phyloP scores from a whole-genome alignment of 306 rosid genomes.

The Vigna unguiculata region DNA sequence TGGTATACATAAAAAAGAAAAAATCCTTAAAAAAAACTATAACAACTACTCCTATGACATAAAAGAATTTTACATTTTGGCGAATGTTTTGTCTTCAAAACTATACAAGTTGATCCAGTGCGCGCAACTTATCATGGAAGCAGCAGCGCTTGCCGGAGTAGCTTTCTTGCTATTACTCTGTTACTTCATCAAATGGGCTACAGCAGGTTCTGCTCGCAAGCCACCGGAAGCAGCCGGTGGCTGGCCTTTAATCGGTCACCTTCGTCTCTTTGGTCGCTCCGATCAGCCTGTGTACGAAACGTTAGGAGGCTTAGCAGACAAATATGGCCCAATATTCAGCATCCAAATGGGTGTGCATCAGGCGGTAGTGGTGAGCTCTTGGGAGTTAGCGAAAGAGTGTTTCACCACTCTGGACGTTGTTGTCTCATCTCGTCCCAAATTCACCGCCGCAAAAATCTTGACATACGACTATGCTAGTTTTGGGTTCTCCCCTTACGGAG shows the following conservation, averaged over 20 bases:
- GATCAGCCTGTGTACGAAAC: not conserved
- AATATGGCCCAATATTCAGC: conserved; percentile 14
- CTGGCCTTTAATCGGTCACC: conserved; percentile 22
- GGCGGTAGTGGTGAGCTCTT: conserved; percentile 2
- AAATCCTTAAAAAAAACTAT: too few species aligned
- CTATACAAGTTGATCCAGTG: not conserved
- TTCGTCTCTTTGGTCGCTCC: conserved; percentile 6
- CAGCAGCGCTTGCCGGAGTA: not conserved
- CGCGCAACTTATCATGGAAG: not conserved
- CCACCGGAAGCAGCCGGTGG: conserved; percentile 3
- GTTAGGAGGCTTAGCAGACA: conserved; percentile 20
- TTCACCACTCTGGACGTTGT: not conserved
- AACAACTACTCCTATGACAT: too few species aligned
- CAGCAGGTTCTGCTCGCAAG: not conserved
- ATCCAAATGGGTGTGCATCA: not conserved
- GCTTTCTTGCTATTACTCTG: not conserved
- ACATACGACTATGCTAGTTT: conserved; percentile 3
- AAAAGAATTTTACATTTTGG: too few species aligned
- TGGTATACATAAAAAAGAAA: too few species aligned
- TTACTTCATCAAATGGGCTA: not conserved
- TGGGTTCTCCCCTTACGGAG: not conserved
- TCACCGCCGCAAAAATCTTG: conserved; percentile 9
- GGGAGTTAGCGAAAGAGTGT: conserved; percentile 22
- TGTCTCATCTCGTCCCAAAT: conserved; percentile 18
- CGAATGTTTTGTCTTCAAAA: too few species aligned